Percentiles rank a stretch among this genome's conserved stretches.
Evolutionary conservation across 108 stramenopile genomes (phyloP).

Genomic region (Mayamaea pseudoterrestris): DNA sequence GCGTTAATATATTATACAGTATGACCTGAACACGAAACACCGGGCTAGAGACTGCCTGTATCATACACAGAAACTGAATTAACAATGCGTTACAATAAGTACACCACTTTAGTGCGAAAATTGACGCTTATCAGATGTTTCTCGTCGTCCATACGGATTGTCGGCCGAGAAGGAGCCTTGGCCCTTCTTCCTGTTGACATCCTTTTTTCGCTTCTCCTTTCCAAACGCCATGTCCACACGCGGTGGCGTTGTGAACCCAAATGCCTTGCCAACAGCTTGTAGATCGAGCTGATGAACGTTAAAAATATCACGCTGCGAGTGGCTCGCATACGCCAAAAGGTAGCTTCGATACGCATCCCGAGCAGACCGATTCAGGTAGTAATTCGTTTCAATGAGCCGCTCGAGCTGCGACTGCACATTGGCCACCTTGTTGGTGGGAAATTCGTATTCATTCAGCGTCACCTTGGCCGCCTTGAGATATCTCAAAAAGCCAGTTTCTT

Average conservation of each 20-base stretch:
- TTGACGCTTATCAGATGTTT: slow-evolving; percentile 75
- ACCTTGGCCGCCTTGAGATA: slow-evolving; percentile 96
- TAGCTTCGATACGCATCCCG: slow-evolving; percentile 95
- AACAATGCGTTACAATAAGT: no score
- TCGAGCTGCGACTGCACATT: slow-evolving; percentile 92
- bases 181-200: slow-evolving; percentile 14
- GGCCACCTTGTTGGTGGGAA: slow-evolving; percentile 88
- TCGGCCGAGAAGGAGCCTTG: slow-evolving; percentile 70
- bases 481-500: slow-evolving; percentile 93
- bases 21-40: no score
- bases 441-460: slow-evolving; percentile 96
- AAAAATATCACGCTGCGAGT: slow-evolving; percentile 96
- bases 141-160: slow-evolving; percentile 94
- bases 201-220: slow-evolving; percentile 30
- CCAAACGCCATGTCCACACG: slow-evolving; percentile 94
- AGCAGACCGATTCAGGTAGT: slow-evolving; percentile 93
- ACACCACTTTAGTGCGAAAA: slow-evolving; percentile 83
- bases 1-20: no score
- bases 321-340: slow-evolving; percentile 93
- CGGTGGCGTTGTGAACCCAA: slow-evolving; percentile 96
- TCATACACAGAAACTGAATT: no score
- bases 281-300: slow-evolving; percentile 95
- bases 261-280: slow-evolving; percentile 85
- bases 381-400: slow-evolving; percentile 95
- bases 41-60: no score